Evolutionary conservation across 805 yeast genomes (phyloP).

Genomic region (Yamadazyma kitorensis): DNA sequence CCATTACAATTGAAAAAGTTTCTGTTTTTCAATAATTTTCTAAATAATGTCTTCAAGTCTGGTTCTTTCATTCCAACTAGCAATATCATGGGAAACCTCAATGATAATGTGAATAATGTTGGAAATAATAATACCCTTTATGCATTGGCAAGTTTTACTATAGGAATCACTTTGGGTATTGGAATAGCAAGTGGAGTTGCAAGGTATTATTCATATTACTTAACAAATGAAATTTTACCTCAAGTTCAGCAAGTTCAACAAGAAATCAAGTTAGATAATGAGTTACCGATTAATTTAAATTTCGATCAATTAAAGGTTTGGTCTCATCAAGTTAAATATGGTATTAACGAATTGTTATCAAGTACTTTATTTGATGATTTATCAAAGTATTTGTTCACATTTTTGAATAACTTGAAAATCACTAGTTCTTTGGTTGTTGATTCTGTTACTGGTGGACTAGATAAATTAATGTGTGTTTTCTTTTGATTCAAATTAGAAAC

Average conservation of each 20-base stretch:
- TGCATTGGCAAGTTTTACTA: slow-evolving; percentile 30
- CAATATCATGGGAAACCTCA: slow-evolving; percentile 8
- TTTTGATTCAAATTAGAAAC: slow-evolving; percentile 1
- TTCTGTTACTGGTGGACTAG: slow-evolving; percentile 23
- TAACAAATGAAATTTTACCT: too few species aligned
- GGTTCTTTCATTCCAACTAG: background rate
- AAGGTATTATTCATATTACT: slow-evolving; percentile 6
- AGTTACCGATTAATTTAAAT: background rate
- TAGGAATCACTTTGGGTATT: slow-evolving; percentile 38
- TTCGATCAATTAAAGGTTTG: background rate
- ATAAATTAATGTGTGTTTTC: slow-evolving; percentile 13
- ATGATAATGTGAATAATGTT: slow-evolving; percentile 29
- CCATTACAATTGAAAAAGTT: slow-evolving; percentile 11
- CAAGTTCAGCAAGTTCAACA: background rate
- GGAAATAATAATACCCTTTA: slow-evolving; percentile 19
- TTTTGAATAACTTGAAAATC: slow-evolving; percentile 6
- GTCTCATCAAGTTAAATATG: background rate
- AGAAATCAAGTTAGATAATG: slow-evolving; percentile 1
- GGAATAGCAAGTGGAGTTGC: slow-evolving; percentile 25
- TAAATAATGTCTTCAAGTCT: slow-evolving; percentile 1
- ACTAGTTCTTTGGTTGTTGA: slow-evolving; percentile 17
- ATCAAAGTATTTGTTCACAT: slow-evolving; percentile 4
- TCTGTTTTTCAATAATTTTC: slow-evolving; percentile 4
- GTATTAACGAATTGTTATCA: too few species aligned
- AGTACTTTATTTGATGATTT: slow-evolving; percentile 7